These are phyloP conservation scores for Candida sojae DNA, from an alignment of 1,139 yeast species.

Conservation along the genomic window DNA sequence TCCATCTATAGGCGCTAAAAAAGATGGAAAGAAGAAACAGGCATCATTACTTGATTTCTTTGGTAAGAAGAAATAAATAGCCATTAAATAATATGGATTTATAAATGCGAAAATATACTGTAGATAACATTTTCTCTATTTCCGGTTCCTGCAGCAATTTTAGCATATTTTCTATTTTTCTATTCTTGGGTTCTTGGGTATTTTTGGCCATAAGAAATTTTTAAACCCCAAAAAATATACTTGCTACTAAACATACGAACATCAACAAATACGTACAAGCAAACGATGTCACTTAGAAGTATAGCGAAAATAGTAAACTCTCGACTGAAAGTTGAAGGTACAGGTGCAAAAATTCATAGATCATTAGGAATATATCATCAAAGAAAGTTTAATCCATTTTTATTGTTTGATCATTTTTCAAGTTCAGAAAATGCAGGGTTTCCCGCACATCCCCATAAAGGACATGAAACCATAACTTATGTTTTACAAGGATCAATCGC, in stretches of 20 bases:
- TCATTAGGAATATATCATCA: conserved; percentile 66
- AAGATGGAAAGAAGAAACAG: conserved; percentile 30
- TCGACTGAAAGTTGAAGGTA: conserved; percentile 80
- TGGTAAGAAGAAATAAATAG: conserved; percentile 20
- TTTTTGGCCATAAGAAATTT: too few species aligned
- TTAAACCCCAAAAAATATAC: too few species aligned
- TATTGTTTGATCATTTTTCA: conserved; percentile 71
- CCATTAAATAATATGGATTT: neutral
- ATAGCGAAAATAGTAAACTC: conserved; percentile 64
- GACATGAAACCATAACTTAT: conserved; percentile 86
- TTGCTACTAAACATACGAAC: too few species aligned
- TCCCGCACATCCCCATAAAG: conserved; percentile 93
- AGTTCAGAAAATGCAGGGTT: conserved; percentile 61
- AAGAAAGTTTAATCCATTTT: conserved; percentile 78
- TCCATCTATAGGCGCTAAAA: conserved; percentile 12
- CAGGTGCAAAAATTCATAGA: conserved; percentile 81
- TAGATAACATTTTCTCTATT: too few species aligned
- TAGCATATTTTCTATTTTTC: too few species aligned
- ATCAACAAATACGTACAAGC: neutral
- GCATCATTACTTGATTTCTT: conserved; percentile 44
- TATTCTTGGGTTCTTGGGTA: too few species aligned
- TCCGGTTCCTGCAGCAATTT: too few species aligned
- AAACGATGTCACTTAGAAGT: conserved; percentile 38
- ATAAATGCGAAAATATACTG: neutral
- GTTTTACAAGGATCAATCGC: conserved; percentile 76